Evolutionary conservation across 305 asterid species (phyloP).

Genomic region (Stenogyne calaminthoides): DNA sequence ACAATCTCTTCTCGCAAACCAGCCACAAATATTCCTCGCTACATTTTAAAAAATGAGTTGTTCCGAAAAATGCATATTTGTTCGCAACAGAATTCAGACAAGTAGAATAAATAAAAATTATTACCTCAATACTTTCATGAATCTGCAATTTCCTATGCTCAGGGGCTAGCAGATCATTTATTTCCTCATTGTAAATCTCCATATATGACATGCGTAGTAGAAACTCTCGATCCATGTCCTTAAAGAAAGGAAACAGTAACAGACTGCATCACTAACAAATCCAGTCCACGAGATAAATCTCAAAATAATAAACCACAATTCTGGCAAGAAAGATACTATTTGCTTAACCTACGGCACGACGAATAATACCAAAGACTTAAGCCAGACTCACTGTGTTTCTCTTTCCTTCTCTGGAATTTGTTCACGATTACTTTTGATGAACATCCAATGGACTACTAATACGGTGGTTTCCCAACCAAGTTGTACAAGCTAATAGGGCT

Average conservation of each 20-base stretch:
- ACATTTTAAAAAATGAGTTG: slow-evolving; percentile 32
- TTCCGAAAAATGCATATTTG: not conserved
- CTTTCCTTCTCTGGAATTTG: not conserved
- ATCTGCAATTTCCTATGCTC: slow-evolving; percentile 86
- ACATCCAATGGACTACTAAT: not conserved
- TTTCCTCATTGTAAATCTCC: slow-evolving; percentile 97
- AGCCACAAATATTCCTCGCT: slow-evolving; percentile 96
- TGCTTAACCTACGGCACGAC: not conserved
- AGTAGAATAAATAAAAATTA: slow-evolving; percentile 8
- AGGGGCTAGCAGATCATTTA: slow-evolving; percentile 94
- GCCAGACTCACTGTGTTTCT: not conserved
- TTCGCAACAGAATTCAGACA: not conserved
- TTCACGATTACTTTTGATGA: not conserved
- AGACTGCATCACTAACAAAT: slow-evolving; percentile 21
- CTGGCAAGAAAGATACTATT: not conserved
- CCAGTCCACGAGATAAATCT: slow-evolving; percentile 1
- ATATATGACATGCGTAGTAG: slow-evolving; percentile 91
- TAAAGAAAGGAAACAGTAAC: slow-evolving; percentile 23
- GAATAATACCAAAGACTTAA: not conserved
- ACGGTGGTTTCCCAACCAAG: slow-evolving; percentile 8
- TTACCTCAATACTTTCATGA: slow-evolving; percentile 94
- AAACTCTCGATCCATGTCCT: slow-evolving; percentile 84
- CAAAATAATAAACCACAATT: slow-evolving; percentile 11
- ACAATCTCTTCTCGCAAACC: slow-evolving; percentile 95
- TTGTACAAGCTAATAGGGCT: slow-evolving; percentile 11